A percentile compares a stretch with the other conserved stretches of the same genome.
These are phyloP conservation scores for Forsythia suspensa DNA, from an alignment of 257 asterid genomes.

Conservation along the genomic window DNA sequence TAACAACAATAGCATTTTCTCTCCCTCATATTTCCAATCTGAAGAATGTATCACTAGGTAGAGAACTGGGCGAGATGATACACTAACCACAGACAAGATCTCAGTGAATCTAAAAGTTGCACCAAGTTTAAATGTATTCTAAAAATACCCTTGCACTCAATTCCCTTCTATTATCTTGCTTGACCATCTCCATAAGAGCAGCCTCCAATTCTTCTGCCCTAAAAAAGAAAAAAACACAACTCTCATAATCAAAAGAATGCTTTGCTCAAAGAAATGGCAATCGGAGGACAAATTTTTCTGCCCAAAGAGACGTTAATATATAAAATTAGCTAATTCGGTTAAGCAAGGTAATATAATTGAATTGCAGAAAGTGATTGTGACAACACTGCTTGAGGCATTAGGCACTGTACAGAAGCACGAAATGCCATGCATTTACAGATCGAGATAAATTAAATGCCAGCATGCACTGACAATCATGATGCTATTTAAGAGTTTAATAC, in stretches of 20 bases:
- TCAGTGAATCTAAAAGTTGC: conserved; percentile 11
- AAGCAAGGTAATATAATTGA: not conserved
- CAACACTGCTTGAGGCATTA: not conserved
- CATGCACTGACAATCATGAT: not conserved
- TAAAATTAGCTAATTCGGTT: not conserved
- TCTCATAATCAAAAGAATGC: conserved; percentile 3
- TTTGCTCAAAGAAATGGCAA: not conserved
- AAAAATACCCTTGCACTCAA: conserved; percentile 73
- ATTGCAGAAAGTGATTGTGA: conserved; percentile 1
- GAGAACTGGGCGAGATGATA: not conserved
- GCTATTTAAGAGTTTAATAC: not conserved
- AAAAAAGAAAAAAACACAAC: conserved; percentile 20
- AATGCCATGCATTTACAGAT: not conserved
- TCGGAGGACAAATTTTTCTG: not conserved
- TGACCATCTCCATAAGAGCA: conserved; percentile 85
- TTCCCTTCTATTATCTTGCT: conserved; percentile 82
- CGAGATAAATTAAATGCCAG: not conserved
- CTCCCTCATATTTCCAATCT: not conserved
- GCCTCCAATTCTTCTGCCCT: conserved; percentile 94
- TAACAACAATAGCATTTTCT: not conserved
- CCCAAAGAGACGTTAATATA: not conserved
- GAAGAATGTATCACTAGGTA: not conserved
- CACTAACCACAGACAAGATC: not conserved
- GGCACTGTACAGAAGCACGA: not conserved
- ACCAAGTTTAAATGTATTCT: not conserved